Evolutionary conservation across 257 asterid species (phyloP).

Genomic region (Coffea canephora): DNA sequence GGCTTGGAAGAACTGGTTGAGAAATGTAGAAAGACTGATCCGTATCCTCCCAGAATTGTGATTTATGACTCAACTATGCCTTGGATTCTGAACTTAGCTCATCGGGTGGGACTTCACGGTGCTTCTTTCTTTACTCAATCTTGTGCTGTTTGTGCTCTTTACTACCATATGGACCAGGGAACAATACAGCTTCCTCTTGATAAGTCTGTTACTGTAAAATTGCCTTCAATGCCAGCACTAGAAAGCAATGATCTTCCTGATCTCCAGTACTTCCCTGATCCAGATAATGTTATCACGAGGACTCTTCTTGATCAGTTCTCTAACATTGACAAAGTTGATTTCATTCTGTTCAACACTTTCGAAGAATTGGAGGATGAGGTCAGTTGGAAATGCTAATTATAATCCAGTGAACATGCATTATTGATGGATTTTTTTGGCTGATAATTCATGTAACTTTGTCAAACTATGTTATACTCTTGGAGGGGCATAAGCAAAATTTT

Average conservation of each 20-base stretch:
- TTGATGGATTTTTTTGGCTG: background rate
- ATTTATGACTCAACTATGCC: constrained; percentile 29
- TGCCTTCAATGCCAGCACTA: constrained; percentile 32
- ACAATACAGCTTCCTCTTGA: constrained; percentile 7
- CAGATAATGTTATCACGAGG: background rate
- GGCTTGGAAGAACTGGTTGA: constrained; percentile 24
- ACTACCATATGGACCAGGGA: constrained; percentile 31
- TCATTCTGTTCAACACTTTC: constrained; percentile 55
- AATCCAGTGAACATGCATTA: background rate
- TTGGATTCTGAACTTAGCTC: constrained; percentile 28
- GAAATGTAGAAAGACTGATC: background rate
- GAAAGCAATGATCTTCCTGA: constrained; percentile 25
- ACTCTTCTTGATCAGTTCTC: constrained; percentile 20
- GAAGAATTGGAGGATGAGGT: constrained; percentile 55
- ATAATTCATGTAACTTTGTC: background rate
- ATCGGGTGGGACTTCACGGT: constrained; percentile 23
- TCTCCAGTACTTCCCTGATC: background rate
- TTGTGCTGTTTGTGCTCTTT: constrained; percentile 28
- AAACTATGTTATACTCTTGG: too few relatives aligned
- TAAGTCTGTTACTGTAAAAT: background rate
- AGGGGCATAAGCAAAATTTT: too few relatives aligned
- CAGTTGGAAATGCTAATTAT: background rate
- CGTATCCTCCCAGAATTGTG: constrained; percentile 9
- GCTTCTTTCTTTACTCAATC: constrained; percentile 42
- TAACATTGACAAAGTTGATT: constrained; percentile 36